These are phyloP conservation scores for Globisporangium lucens DNA, from an alignment of 352 stramenopile species.

Conservation along the genomic window DNA sequence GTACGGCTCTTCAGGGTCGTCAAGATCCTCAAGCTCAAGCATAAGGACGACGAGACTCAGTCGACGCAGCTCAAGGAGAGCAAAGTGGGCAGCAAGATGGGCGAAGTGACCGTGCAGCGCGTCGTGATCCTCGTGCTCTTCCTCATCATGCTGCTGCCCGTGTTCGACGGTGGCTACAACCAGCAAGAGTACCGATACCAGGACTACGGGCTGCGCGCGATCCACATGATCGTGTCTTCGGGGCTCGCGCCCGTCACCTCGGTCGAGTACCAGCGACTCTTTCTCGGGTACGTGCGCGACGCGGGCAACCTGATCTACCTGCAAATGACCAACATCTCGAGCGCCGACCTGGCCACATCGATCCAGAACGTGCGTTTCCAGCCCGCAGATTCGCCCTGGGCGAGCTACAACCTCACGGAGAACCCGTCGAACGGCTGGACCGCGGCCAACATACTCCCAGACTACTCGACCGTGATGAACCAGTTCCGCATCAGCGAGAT, in stretches of 20 bases:
- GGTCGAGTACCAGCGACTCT: conserved; percentile 50
- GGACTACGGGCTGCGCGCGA: conserved; percentile 76
- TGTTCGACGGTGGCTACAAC: conserved; percentile 80
- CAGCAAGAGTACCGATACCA: conserved; percentile 83
- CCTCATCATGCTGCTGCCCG: conserved; percentile 84
- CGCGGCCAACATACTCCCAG: conserved; percentile 24
- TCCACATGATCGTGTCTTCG: conserved; percentile 64
- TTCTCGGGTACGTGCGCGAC: conserved; percentile 68
- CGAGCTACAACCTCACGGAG: conserved; percentile 43
- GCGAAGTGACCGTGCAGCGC: conserved; percentile 80
- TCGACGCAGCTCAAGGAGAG: conserved; percentile 63
- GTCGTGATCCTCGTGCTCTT: conserved; percentile 90
- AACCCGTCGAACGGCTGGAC: conserved; percentile 68
- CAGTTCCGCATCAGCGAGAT: conserved; percentile 54
- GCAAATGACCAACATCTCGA: conserved; percentile 54
- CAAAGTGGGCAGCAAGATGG: conserved; percentile 88
- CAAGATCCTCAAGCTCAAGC: conserved; percentile 86
- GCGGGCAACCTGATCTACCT: conserved; percentile 51
- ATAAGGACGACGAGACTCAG: conserved; percentile 47
- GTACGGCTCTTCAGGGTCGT: conserved; percentile 83
- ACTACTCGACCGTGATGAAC: conserved; percentile 38
- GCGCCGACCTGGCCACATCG: conserved; percentile 25
- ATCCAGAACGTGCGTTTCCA: conserved; percentile 53
- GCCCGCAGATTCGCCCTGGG: conserved; percentile 24
- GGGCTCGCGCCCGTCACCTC: conserved; percentile 35